Evolutionary conservation across 257 asterid species (phyloP).

Genomic region (Solanum medicagineum): DNA sequence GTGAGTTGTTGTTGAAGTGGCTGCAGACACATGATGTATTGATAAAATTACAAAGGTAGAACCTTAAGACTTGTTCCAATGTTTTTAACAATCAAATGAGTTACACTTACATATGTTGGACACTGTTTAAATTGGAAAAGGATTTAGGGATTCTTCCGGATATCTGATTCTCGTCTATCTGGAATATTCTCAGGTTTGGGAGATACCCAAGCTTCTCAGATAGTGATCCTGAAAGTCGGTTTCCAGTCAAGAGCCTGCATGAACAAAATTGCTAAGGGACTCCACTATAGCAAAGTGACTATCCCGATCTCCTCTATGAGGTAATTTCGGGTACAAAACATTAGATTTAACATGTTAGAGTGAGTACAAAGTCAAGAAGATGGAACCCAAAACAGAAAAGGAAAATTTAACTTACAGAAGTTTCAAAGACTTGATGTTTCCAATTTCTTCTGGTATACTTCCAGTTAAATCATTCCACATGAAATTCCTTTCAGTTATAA

Average conservation of each 20-base stretch:
- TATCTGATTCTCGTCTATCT: conserved; percentile 30
- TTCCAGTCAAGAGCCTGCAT: conserved; percentile 40
- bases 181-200: conserved; percentile 21
- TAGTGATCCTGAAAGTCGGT: conserved; percentile 27
- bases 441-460: conserved; percentile 32
- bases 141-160: conserved; percentile 36
- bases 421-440: conserved; percentile 13
- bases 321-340: neutral
- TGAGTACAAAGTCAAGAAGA: neutral
- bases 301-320: neutral
- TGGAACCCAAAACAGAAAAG: neutral
- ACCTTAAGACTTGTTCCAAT: neutral
- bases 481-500: conserved; percentile 15
- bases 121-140: conserved; percentile 18
- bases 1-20: conserved; percentile 41
- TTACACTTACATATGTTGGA: conserved; percentile 24
- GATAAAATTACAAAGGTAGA: neutral
- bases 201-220: conserved; percentile 31
- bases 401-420: conserved; percentile 19
- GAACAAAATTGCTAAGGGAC: neutral
- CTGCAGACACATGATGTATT: conserved; percentile 13
- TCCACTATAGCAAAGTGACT: neutral
- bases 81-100: neutral
- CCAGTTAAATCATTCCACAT: conserved; percentile 42
- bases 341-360: neutral